These are phyloP conservation scores for Cavenderia fasciculata DNA, from an alignment of 78 protist species.

Conservation along the genomic window DNA sequence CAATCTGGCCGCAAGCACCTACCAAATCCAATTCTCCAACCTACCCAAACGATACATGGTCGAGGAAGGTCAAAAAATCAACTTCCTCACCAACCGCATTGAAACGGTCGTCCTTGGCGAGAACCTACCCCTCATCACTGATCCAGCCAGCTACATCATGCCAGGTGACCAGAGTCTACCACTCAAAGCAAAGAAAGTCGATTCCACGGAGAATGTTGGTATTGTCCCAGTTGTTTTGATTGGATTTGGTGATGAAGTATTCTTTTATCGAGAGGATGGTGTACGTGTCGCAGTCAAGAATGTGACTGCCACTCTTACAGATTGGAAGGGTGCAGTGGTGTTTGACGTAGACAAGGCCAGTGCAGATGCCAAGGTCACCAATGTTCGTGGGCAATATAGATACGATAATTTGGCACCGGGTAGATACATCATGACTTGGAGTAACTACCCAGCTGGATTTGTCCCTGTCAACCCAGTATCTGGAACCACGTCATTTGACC, in stretches of 20 bases:
- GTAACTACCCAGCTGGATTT: slow-evolving; percentile 27
- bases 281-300: slow-evolving; percentile 1
- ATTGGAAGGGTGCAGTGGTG: background rate
- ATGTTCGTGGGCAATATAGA: background rate
- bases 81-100: background rate
- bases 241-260: slow-evolving; percentile 39
- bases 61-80: background rate
- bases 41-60: slow-evolving; percentile 10
- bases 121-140: background rate
- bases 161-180: background rate
- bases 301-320: background rate
- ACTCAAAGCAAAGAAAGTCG: slow-evolving; percentile 5
- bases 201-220: slow-evolving; percentile 21
- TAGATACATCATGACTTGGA: slow-evolving; percentile 1
- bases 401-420: slow-evolving; percentile 28
- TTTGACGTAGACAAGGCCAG: background rate
- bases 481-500: background rate
- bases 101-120: background rate
- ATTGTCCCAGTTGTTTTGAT: background rate
- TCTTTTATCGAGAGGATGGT: background rate
- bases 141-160: background rate
- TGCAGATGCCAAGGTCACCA: background rate
- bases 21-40: background rate
- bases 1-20: background rate
- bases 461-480: background rate